Conservation (phyloP, 2,329 filamentous ascomycete genomes). For the Colletotrichum tanaceti region DNA sequence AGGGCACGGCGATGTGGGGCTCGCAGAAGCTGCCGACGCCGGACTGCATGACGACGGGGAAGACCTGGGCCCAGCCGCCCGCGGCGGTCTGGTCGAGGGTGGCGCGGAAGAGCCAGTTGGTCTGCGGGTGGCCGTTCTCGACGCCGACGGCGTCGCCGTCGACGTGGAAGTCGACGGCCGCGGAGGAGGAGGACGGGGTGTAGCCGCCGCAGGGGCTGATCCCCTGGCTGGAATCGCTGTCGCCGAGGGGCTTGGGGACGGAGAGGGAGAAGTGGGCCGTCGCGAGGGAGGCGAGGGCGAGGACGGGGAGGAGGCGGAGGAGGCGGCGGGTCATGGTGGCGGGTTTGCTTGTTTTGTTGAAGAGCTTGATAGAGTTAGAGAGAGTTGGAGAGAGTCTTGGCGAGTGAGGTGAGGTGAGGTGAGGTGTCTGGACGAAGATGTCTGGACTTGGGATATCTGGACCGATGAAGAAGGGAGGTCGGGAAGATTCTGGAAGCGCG, state of each 20-base stretch:
- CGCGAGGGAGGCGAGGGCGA: conserved; percentile 53
- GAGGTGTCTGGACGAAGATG: too few species aligned
- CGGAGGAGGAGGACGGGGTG: conserved; percentile 56
- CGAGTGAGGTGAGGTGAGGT: too few species aligned
- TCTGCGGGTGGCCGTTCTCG: conserved; percentile 62
- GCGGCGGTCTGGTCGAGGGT: conserved; percentile 61
- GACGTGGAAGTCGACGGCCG: conserved; percentile 64
- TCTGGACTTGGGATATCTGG: too few species aligned
- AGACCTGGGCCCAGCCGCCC: conserved; percentile 66
- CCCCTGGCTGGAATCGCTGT: conserved; percentile 57
- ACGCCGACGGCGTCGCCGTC: conserved; percentile 65
- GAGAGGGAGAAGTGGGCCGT: conserved; percentile 67
- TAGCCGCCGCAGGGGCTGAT: conserved; percentile 67
- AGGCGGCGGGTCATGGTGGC: conserved; percentile 40
- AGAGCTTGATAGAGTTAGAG: neutral
- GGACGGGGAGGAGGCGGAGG: conserved; percentile 51
- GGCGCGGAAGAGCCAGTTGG: conserved; percentile 68
- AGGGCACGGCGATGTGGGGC: conserved; percentile 60
- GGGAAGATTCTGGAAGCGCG: neutral
- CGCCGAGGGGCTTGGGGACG: conserved; percentile 59
- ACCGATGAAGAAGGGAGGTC: neutral
- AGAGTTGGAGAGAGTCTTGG: neutral
- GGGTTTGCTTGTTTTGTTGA: neutral
- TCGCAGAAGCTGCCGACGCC: conserved; percentile 67
- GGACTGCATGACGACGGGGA: conserved; percentile 64